Base-by-base conservation (phyloP, 495 filamentous ascomycete species). In the Penicillium roqueforti region DNA sequence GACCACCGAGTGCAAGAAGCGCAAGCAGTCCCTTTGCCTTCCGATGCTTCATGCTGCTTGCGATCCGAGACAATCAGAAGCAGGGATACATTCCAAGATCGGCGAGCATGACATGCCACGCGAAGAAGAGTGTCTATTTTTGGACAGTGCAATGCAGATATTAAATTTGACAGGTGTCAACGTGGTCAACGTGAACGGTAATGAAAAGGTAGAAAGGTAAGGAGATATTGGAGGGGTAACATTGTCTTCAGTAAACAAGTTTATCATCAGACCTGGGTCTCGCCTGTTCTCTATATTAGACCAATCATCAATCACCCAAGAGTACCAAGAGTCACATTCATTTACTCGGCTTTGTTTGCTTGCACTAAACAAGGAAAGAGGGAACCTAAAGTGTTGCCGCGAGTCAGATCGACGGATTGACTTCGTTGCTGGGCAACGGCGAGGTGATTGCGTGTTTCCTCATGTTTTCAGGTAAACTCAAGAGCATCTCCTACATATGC, bases 61-160 rank as follows among this genome's bases (percentile, higher is more conserved):
- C 31, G 53, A 57, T 67, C 58, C 61, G 64, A 67, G 61, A 67
- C 64, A 67, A 47, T 65, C 52, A 65, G 51, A 46, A 39, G 26
- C 42, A 59, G 47, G 50, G 41, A 56, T 58, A 53, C 64, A 67
- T 67, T 60, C 61, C 64, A 67, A 43, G 58, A 67, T 64, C 61
- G 63, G 47, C 58, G 28, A 65, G 54, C 64, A 67, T 65, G 59
- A 50, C 38, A 9, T 23, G 58, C 63, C 59, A 65, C 61, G 64
- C 48, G 64, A 37, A 57, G 56, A 54, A 55, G 53, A 19, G 44
- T 44, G n/a, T 56, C 42, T 59, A 59, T 32, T 56, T 48, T 49
- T 7, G 32, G 45, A 40, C 19, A 47, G 47, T 23, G 46, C 29
- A 36, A 32, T 20, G 4, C 13, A 44, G 39, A 51, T 41, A 28